A percentile compares a stretch with the other conserved stretches of the same genome.
Conservation (phyloP, 768 basidiomycete genomes). For the Imleria badia region DNA sequence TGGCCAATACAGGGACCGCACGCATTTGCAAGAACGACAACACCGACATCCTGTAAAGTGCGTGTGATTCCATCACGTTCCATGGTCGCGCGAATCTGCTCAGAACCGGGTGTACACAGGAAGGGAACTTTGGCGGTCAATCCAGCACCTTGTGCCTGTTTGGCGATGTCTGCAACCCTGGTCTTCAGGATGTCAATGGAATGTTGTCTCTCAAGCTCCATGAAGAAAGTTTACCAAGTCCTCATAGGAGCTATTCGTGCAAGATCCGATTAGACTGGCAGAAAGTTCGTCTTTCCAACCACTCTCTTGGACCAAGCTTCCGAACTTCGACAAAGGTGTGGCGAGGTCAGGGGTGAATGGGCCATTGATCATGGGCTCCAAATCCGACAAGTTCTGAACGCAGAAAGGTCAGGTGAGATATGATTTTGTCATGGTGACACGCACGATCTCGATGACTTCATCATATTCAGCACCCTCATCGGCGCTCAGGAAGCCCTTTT, state of each 20-base stretch:
- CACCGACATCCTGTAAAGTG: constrained; percentile 85
- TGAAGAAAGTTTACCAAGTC: constrained; percentile 63
- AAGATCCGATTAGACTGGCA: constrained; percentile 94
- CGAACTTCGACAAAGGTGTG: constrained; percentile 90
- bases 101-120: constrained; percentile 87
- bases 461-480: constrained; percentile 93
- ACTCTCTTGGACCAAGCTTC: constrained; percentile 72
- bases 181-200: constrained; percentile 50
- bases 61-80: constrained; percentile 89
- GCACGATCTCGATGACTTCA: constrained; percentile 88
- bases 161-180: constrained; percentile 85
- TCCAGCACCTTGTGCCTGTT: constrained; percentile 84
- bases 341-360: constrained; percentile 98
- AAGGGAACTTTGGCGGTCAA: constrained; percentile 83
- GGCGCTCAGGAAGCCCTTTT: constrained; percentile 72
- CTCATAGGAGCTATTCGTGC: constrained; percentile 98
- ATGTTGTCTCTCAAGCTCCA: neutral
- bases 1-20: constrained; percentile 99
- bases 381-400: constrained; percentile 74
- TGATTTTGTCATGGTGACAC: constrained; percentile 23
- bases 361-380: constrained; percentile 93
- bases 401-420: neutral
- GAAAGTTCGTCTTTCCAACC: constrained; percentile 94
- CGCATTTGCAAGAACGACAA: constrained; percentile 92
- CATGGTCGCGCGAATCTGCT: constrained; percentile 96